Base-by-base conservation (phyloP, 139 green algal genomes). In the Spirogloea muscicola region DNA sequence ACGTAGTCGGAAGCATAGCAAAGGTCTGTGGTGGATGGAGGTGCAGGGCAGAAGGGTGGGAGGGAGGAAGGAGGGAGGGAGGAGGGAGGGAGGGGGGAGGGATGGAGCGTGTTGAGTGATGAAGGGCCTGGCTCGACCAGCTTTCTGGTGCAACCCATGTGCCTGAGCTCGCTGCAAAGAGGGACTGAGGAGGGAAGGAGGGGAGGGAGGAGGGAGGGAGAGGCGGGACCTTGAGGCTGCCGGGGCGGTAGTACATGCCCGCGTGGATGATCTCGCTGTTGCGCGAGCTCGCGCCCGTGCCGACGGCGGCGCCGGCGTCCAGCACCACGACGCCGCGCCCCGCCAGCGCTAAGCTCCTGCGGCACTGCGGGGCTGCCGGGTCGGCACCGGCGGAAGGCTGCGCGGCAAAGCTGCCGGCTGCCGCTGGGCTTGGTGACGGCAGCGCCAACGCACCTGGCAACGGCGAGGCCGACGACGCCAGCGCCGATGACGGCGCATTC, bases 261-360 rank as follows among this genome's bases (percentile, higher is more conserved):
- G 58, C 70, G 10, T 79, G 70, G 7, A 79, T 72, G 18, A 79
- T 60, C 44, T 73, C 70, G 40, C 70, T 79, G 70, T 79, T 79
- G 3, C 61, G 16, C 58, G 59, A 62, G 70, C 60, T 79, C 13
- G 41, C 60, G 18, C 36, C 60, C 4, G 27, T 58, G 16, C 60
- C 70, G 7, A 79, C 13, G 0, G 1, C 38, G 0, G 1, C 9
- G 3, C 29, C 46, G 29, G 42, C 61, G 60, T 79, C 70, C 39
- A 79, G 18, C 70, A 79, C 42, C 61, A 73, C 41, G 27, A 79
- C 70, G 42, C 62, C 60, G 31, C 41, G 25, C n/a, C 61, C 70
- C 27, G 46, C 67, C 57, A 0, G 18, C 13, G 62, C 42, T 33
- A 71, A 31, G 37, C n/a, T 27, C 62, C n/a, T n/a, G n/a, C n/a